These are phyloP conservation scores for Hyphopichia fennica DNA, from an alignment of 1,139 yeast genomes.

Conservation along the genomic window DNA sequence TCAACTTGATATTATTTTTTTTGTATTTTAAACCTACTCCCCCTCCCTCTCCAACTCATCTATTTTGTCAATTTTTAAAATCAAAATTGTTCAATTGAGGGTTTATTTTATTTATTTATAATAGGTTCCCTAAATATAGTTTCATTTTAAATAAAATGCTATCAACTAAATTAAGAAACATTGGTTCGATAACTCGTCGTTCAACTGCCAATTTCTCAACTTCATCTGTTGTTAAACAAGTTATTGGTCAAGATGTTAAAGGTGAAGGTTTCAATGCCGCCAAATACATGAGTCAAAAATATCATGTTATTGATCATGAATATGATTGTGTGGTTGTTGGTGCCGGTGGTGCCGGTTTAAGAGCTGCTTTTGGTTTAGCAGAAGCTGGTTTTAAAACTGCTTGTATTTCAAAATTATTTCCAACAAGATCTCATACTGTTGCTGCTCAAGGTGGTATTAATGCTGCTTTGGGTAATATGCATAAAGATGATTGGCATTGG, in stretches of 20 bases:
- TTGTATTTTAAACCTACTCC: too few relatives aligned
- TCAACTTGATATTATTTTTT: too few relatives aligned
- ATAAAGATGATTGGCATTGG: slow-evolving; percentile 98
- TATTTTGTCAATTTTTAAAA: too few relatives aligned
- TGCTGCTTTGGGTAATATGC: slow-evolving; percentile 98
- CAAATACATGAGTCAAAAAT: slow-evolving; percentile 65
- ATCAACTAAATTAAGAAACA: background rate
- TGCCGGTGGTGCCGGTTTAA: slow-evolving; percentile 98
- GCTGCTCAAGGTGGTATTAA: slow-evolving; percentile 99
- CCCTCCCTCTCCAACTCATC: too few relatives aligned
- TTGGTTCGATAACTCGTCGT: background rate
- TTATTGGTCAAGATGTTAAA: slow-evolving; percentile 46
- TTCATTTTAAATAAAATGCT: background rate
- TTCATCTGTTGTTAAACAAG: slow-evolving; percentile 30
- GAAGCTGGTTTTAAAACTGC: slow-evolving; percentile 98
- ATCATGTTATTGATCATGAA: slow-evolving; percentile 94
- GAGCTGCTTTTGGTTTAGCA: slow-evolving; percentile 98
- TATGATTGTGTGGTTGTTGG: slow-evolving; percentile 98
- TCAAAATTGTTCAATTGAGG: too few relatives aligned
- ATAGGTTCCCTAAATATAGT: background rate
- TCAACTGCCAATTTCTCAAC: slow-evolving; percentile 22
- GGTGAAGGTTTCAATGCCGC: slow-evolving; percentile 53
- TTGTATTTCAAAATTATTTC: slow-evolving; percentile 94
- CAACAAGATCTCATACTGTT: slow-evolving; percentile 97
- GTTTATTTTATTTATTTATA: background rate